phyloP scores from a whole-genome alignment of 257 asterid genomes.

The Vinca minor region DNA sequence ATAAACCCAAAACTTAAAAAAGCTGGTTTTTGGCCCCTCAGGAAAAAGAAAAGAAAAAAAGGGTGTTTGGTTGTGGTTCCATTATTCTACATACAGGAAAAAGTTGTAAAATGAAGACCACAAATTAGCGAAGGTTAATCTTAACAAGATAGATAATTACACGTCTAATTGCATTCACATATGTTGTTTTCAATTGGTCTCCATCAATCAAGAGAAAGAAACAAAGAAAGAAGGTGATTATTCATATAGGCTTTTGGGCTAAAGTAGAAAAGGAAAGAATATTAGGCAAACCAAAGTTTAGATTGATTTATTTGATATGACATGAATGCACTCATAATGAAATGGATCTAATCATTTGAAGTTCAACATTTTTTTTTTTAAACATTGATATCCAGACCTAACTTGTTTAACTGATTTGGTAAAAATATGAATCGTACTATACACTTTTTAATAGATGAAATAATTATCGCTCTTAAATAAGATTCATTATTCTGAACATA shows the following conservation, averaged over 20 bases:
- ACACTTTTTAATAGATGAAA: too few relatives aligned
- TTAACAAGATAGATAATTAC: not conserved
- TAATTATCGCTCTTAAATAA: too few relatives aligned
- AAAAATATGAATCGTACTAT: too few relatives aligned
- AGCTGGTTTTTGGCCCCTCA: too few relatives aligned
- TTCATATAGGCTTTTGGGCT: not conserved
- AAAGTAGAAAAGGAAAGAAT: not conserved
- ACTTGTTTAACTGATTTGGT: too few relatives aligned
- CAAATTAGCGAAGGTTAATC: not conserved
- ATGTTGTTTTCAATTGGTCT: slow-evolving; percentile 12
- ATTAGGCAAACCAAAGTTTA: not conserved
- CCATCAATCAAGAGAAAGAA: not conserved
- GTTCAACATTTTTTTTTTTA: not conserved
- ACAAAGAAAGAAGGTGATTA: not conserved
- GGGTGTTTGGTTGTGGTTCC: slow-evolving; percentile 2
- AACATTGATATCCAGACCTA: too few relatives aligned
- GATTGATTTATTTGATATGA: slow-evolving; percentile 4
- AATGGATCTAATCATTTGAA: slow-evolving; percentile 9
- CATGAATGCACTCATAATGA: not conserved
- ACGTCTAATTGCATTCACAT: slow-evolving; percentile 2
- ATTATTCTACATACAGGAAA: slow-evolving; percentile 6
- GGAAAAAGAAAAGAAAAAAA: not conserved
- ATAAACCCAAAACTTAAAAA: too few relatives aligned
- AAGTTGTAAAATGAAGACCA: not conserved
- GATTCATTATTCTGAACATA: too few relatives aligned